These are phyloP conservation scores for Excoecaria agallocha DNA, from an alignment of 345 rosid genomes.

Conservation along the genomic window DNA sequence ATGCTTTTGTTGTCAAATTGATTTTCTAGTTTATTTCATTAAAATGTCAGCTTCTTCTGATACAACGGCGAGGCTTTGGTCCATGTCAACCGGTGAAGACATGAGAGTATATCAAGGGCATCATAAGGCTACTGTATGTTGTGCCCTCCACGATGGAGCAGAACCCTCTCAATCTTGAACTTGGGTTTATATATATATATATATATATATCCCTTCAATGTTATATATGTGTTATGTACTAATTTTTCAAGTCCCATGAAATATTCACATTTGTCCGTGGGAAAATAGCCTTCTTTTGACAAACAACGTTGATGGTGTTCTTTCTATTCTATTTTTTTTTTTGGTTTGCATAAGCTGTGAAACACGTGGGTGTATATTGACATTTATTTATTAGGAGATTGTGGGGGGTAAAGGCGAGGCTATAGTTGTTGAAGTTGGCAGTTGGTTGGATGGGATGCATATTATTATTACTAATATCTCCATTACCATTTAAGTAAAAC, in stretches of 20 bases:
- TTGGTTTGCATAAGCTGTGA: no score
- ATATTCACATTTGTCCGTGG: no score
- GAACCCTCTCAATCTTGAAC: constrained; percentile 49
- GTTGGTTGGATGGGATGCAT: no score
- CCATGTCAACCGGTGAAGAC: constrained; percentile 60
- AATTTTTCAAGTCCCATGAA: no score
- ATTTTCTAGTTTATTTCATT: neutral
- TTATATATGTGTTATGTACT: neutral
- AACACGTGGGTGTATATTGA: neutral
- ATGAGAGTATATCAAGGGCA: constrained; percentile 80
- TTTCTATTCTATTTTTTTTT: no score
- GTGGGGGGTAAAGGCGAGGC: no score
- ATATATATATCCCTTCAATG: neutral
- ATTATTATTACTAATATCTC: no score
- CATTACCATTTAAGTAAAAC: no score
- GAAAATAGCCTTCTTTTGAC: no score
- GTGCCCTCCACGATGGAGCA: constrained; percentile 90
- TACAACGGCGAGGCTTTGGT: constrained; percentile 86
- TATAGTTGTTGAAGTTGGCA: no score
- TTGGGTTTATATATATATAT: no score
- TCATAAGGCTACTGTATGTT: constrained; percentile 88
- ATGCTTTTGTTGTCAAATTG: neutral
- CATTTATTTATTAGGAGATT: neutral
- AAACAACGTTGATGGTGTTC: no score
- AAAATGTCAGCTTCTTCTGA: constrained; percentile 75